phyloP scores from a whole-genome alignment of 140 eudicot genomes.

The Senecio squalidus region DNA sequence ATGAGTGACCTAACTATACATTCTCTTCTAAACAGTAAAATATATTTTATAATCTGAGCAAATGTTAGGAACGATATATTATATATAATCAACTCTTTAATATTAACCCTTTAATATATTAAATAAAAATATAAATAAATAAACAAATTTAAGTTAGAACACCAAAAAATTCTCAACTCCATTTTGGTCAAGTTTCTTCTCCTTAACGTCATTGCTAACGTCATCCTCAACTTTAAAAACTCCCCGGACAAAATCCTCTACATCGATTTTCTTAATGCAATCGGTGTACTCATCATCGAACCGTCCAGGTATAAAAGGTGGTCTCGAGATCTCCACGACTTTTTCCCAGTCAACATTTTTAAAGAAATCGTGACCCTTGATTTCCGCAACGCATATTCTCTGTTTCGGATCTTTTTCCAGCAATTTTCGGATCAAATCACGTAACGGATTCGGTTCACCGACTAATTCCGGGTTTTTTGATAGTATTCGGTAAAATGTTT shows the following conservation, averaged over 20 bases:
- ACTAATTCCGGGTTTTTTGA: slow-evolving; percentile 53
- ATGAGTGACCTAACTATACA: too few species aligned
- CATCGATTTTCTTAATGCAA: slow-evolving; percentile 47
- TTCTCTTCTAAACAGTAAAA: too few species aligned
- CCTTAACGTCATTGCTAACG: slow-evolving; percentile 13
- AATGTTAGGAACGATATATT: too few species aligned
- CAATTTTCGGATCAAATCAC: slow-evolving; percentile 62
- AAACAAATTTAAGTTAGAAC: slow-evolving; percentile 12
- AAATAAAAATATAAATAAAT: background rate
- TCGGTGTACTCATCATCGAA: slow-evolving; percentile 31
- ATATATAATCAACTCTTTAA: background rate
- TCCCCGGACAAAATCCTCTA: slow-evolving; percentile 57
- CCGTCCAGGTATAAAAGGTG: slow-evolving; percentile 67
- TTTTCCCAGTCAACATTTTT: slow-evolving; percentile 70
- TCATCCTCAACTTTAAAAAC: slow-evolving; percentile 44
- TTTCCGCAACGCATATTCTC: slow-evolving; percentile 56
- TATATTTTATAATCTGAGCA: too few species aligned
- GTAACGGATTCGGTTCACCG: slow-evolving; percentile 74
- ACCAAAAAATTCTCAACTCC: slow-evolving; percentile 17
- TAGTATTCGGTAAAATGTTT: slow-evolving; percentile 67
- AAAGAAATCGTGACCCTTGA: slow-evolving; percentile 81
- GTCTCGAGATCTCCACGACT: slow-evolving; percentile 52
- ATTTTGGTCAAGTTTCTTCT: slow-evolving; percentile 3
- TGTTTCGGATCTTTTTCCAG: slow-evolving; percentile 74
- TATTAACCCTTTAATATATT: background rate